Conservation (phyloP, 495 filamentous ascomycete genomes). For the Penicillium verhagenii region DNA sequence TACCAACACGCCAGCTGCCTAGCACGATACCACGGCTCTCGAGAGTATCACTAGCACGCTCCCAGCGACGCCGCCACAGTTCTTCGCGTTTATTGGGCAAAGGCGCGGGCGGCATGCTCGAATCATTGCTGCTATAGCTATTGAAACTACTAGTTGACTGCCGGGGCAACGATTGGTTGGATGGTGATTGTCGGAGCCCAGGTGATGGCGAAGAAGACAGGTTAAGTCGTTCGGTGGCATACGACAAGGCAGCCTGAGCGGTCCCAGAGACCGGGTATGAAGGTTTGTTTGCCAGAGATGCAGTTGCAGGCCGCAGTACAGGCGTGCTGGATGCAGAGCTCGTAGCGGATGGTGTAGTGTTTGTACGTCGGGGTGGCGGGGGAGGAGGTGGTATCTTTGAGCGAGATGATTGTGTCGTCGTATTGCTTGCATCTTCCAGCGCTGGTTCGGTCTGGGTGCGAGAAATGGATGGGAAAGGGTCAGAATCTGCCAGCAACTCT, state of each 20-base stretch:
- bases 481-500: constrained; percentile 17
- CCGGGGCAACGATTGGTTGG: constrained; percentile 26
- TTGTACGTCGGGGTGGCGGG: constrained; percentile 39
- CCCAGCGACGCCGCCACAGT: constrained; percentile 78
- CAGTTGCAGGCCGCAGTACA: constrained; percentile 5
- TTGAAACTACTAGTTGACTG: constrained; percentile 13
- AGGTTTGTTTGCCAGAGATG: constrained; percentile 21
- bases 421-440: background rate
- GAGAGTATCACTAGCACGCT: constrained; percentile 68
- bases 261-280: constrained; percentile 36
- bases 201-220: constrained; percentile 19
- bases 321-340: constrained; percentile 9
- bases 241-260: constrained; percentile 31
- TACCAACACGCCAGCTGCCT: constrained; percentile 80
- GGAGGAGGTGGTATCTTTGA: constrained; percentile 30
- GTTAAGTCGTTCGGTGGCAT: constrained; percentile 35
- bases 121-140: constrained; percentile 13
- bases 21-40: constrained; percentile 68
- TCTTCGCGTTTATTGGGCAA: constrained; percentile 73
- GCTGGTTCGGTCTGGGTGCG: constrained; percentile 14
- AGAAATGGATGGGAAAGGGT: constrained; percentile 14
- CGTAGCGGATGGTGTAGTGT: constrained; percentile 24
- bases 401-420: constrained; percentile 9
- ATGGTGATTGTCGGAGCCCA: constrained; percentile 24
- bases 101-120: constrained; percentile 25